phyloP scores from a whole-genome alignment of 352 stramenopile genomes.

The Globisporangium iwayamae region DNA sequence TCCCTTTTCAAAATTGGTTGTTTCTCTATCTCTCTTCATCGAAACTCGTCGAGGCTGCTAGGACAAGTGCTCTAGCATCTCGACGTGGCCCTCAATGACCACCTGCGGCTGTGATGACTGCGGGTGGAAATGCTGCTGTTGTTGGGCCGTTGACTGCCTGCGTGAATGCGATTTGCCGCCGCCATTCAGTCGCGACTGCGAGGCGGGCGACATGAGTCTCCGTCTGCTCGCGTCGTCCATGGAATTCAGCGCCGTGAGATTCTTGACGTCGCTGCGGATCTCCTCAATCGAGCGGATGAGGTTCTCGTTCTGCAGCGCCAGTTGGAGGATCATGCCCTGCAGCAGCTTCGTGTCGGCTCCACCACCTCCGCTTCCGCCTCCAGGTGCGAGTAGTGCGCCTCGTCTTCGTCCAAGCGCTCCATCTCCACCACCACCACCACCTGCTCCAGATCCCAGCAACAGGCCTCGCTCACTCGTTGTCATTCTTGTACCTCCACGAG shows the following conservation, averaged over 20 bases:
- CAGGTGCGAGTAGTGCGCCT: neutral
- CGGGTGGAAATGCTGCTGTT: conserved; percentile 4
- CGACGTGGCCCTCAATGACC: neutral
- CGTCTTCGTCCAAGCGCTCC: neutral
- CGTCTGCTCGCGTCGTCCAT: conserved; percentile 13
- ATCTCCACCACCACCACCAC: conserved; percentile 1
- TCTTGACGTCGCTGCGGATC: conserved; percentile 30
- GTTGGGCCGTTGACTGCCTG: conserved; percentile 6
- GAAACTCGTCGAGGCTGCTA: neutral
- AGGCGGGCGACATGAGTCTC: conserved; percentile 12
- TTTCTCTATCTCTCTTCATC: neutral
- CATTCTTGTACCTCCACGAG: neutral
- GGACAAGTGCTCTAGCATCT: conserved; percentile 8
- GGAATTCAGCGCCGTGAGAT: conserved; percentile 14
- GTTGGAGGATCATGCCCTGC: conserved; percentile 53
- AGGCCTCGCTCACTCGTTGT: neutral
- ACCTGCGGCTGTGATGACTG: neutral
- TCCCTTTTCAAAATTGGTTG: conserved; percentile 8
- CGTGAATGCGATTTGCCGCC: conserved; percentile 2
- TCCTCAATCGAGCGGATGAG: conserved; percentile 47
- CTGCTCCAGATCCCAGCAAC: neutral
- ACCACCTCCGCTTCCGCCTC: neutral
- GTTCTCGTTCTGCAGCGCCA: conserved; percentile 52
- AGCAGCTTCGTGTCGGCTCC: conserved; percentile 32
- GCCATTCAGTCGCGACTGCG: conserved; percentile 1